Evolutionary conservation across 2,329 filamentous ascomycete species (phyloP), one percentile per base, ranked within the genome.

Genomic region (Dothideomycetes sp.): DNA sequence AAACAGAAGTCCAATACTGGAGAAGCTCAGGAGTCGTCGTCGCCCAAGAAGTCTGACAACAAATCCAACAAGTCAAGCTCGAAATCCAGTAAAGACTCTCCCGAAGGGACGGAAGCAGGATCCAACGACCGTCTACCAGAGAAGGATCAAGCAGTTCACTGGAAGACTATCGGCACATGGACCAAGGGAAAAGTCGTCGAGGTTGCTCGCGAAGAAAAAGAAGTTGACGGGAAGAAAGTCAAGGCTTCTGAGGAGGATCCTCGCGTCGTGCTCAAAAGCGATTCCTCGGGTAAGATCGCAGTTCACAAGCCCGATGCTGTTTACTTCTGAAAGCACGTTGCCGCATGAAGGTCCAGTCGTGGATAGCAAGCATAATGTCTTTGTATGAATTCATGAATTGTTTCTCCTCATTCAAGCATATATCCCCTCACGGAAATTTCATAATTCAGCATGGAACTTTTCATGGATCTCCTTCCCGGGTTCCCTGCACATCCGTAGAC

Each of bases 251-350:
- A 64, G 41, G 57, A 63, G 29, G 64, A 67, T 49, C 64, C 65
- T 4, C 58, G 58, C 47, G 51, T 68, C 31, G 62, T 68, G 13
- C 45, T 67, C 44, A 63, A 58, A 50, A 62, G 54, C 33, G 56
- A 51, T 8, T 54, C 51, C 34, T 59, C 57, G 25, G 63, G 61
- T 9, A 65, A 65, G 53, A 56, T 62, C 19, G 60, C 56, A 22
- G 62, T 67, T 35, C 63, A 67, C 38, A 66, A 66, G 52, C 59
- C 63, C 3, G 61, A 66, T 15, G 59, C 57, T 22, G 61, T 64
- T 37, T 65, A 60, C 45, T 67, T 64, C n/a, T n/a, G n/a, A n/a
- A n/a, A n/a, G n/a, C n/a, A n/a, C n/a, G n/a, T n/a, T n/a, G n/a
- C n/a, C n/a, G n/a, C n/a, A n/a, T n/a, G n/a, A n/a, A n/a, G n/a